These are phyloP conservation scores for Colletotrichum sidae DNA, from an alignment of 2,329 filamentous ascomycete species.

Conservation along the genomic window DNA sequence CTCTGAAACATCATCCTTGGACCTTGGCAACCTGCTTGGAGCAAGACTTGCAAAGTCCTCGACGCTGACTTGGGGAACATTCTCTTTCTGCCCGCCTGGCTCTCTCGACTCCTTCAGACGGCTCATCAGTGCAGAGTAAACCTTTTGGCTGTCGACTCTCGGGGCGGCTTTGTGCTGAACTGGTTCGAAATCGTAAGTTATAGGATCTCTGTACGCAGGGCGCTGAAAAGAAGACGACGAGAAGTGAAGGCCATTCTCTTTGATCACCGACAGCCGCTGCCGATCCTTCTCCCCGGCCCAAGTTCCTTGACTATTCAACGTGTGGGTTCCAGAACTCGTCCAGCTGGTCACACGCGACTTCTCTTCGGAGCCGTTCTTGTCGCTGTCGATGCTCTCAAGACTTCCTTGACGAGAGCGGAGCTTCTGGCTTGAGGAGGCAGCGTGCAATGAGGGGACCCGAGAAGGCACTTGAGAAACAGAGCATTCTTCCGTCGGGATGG, in stretches of 20 bases:
- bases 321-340: slow-evolving; percentile 72
- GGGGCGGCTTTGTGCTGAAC: slow-evolving; percentile 24
- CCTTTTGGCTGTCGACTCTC: slow-evolving; percentile 64
- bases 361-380: slow-evolving; percentile 57
- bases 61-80: background rate
- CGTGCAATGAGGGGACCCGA: slow-evolving; percentile 62
- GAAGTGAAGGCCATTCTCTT: slow-evolving; percentile 62
- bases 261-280: slow-evolving; percentile 73
- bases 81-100: background rate
- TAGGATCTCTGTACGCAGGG: slow-evolving; percentile 41
- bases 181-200: slow-evolving; percentile 32
- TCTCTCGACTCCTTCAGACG: slow-evolving; percentile 56
- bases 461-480: slow-evolving; percentile 62
- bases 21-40: background rate
- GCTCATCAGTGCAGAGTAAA: slow-evolving; percentile 75
- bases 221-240: slow-evolving; percentile 52
- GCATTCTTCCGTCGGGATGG: slow-evolving; percentile 51
- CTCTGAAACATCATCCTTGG: background rate
- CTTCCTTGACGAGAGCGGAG: slow-evolving; percentile 67
- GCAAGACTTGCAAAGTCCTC: background rate
- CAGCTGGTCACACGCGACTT: slow-evolving; percentile 79
- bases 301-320: slow-evolving; percentile 57
- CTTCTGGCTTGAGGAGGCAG: slow-evolving; percentile 57
- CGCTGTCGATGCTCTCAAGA: slow-evolving; percentile 60
- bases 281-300: slow-evolving; percentile 57